Percentiles rank a stretch among this genome's conserved stretches.
phyloP scores from a whole-genome alignment of 2,329 filamentous ascomycete genomes.

The Exophiala sideris region DNA sequence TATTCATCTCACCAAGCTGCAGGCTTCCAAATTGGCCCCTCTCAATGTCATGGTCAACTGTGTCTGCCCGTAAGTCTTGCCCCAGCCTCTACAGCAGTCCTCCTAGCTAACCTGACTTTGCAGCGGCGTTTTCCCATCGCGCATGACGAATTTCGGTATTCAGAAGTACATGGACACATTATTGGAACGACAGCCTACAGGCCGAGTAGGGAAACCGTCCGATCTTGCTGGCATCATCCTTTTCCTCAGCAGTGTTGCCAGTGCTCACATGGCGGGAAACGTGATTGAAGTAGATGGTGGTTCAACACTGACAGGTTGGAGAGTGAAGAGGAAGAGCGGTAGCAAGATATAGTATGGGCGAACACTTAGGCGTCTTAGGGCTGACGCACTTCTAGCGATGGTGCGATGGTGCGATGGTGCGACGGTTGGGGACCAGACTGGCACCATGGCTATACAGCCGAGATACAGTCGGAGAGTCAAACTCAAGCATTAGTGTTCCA shows the following conservation, averaged over 20 bases:
- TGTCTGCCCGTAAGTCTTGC: constrained; percentile 34
- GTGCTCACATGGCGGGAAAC: constrained; percentile 45
- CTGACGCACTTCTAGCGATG: not conserved
- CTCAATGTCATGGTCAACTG: constrained; percentile 53
- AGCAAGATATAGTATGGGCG: constrained; percentile 22
- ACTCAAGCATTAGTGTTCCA: no score
- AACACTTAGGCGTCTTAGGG: not conserved
- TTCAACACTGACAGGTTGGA: constrained; percentile 42
- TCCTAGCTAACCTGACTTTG: constrained; percentile 33
- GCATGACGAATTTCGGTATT: constrained; percentile 55
- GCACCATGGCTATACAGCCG: no score
- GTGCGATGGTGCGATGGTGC: no score
- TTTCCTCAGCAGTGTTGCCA: constrained; percentile 41
- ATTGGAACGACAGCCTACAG: constrained; percentile 45
- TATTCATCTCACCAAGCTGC: constrained; percentile 52
- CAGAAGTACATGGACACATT: constrained; percentile 49
- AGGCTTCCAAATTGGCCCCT: constrained; percentile 50
- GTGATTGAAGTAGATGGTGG: constrained; percentile 50
- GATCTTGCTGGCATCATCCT: constrained; percentile 48
- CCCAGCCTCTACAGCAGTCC: not conserved
- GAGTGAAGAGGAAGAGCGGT: constrained; percentile 31
- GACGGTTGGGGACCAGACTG: no score
- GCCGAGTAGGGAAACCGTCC: constrained; percentile 46
- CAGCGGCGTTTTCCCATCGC: constrained; percentile 49
- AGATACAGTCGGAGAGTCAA: no score